Evolutionary conservation across 805 yeast genomes (phyloP), one percentile per base, ranked within the genome.

Genomic region (Cyberlindnera meyerae): DNA sequence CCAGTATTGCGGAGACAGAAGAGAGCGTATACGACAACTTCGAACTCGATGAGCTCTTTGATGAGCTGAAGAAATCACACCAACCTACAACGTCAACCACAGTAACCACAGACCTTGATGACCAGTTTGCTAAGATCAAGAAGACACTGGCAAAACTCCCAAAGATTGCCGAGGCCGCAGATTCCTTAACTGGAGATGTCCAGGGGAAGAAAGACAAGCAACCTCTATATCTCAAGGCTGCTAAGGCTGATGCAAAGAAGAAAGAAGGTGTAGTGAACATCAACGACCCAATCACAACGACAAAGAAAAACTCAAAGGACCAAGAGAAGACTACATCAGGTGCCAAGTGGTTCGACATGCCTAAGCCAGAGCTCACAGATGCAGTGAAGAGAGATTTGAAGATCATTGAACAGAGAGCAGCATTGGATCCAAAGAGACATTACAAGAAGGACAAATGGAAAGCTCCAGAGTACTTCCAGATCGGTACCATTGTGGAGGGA

Each of bases 341-440:
- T 1, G 58, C 61, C 21, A 66, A 77, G 43, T 89, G 97, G 97
- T 89, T 86, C 52, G 70, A 77, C 34, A 68, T 89, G 72, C 86
- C 87, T 21, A 79, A 76, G 47, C 77, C 80, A 6, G 93, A 83
- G 48, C 61, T 84, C 42, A 83, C 94, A 8, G 77, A 81, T 2
- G 70, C 72, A 20, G 56, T 84, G 15, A 82, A 82, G 53, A 70
- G 95, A 41, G 97, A 93, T 57, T 57, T 93, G 49, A 66, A 77
- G 52, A 63, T 93, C 12, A 68, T 93, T 42, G 80, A 86, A 54
- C 85, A 90, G 65, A 77, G 98, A 61, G 82, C 83, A 38, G 96
- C 88, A 8, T 69, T 93, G 44, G 97, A 93, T 57, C 97, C 97
- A 7, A 93, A 93, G 63, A 75, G 97, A 51, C 96, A 87, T 62